These are phyloP conservation scores for Zychaea mexicana DNA, from an alignment of 371 early-diverging fungal species.

Conservation along the genomic window DNA sequence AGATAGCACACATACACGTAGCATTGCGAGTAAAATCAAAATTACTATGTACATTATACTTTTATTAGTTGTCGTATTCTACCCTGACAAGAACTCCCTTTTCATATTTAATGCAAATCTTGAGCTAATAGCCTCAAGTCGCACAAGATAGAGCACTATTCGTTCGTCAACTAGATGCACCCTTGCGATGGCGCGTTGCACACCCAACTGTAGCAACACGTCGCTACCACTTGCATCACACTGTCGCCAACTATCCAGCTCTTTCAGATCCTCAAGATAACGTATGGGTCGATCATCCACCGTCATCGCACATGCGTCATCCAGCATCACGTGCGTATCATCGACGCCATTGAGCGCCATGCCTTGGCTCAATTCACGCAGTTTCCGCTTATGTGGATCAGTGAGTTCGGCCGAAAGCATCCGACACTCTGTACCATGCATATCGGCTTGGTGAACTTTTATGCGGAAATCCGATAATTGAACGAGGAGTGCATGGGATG, in stretches of 20 bases:
- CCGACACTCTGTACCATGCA: not conserved
- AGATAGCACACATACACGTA: no score
- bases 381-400: constrained; percentile 29
- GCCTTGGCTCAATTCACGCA: constrained; percentile 34
- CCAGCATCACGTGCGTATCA: constrained; percentile 22
- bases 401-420: constrained; percentile 12
- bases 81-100: constrained; percentile 36
- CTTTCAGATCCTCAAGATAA: constrained; percentile 22
- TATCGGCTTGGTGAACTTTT: constrained; percentile 15
- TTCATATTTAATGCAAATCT: constrained; percentile 45
- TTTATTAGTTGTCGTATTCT: no score
- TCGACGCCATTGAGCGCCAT: constrained; percentile 18
- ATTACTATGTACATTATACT: no score
- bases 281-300: constrained; percentile 39
- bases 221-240: not conserved
- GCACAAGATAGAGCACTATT: constrained; percentile 35
- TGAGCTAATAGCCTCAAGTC: constrained; percentile 50
- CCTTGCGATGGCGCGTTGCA: constrained; percentile 35
- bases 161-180: constrained; percentile 30
- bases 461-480: constrained; percentile 38
- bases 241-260: constrained; percentile 18
- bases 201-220: constrained; percentile 24
- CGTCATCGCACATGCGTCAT: constrained; percentile 44
- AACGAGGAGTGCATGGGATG: constrained; percentile 38
- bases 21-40: no score